Evolutionary conservation across 2,329 filamentous ascomycete genomes (phyloP).

Genomic region (Cladosporium sp.): DNA sequence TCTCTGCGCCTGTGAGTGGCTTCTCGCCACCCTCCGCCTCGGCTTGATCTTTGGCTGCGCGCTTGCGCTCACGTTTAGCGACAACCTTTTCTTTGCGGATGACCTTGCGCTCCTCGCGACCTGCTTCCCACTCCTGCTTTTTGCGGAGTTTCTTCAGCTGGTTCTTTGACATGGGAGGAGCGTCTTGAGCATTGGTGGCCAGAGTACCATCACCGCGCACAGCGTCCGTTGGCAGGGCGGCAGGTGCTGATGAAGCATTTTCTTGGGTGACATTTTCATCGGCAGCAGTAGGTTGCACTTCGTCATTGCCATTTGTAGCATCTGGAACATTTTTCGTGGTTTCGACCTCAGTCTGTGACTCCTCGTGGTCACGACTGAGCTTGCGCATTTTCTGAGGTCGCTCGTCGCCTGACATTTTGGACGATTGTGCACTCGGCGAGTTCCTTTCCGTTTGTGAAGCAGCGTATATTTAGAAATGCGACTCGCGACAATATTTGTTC

Average conservation of each 20-base stretch:
- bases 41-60: constrained; percentile 33
- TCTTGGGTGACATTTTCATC: not conserved
- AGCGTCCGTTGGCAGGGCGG: not conserved
- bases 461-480: not conserved
- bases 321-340: not conserved
- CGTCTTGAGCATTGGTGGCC: constrained; percentile 8
- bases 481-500: not conserved
- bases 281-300: not conserved
- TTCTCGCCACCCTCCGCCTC: constrained; percentile 26
- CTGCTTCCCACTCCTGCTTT: constrained; percentile 74
- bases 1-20: constrained; percentile 25
- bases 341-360: not conserved
- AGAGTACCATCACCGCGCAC: not conserved
- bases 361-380: constrained; percentile 42
- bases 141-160: constrained; percentile 78
- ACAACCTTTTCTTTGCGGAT: constrained; percentile 59
- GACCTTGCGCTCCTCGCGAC: constrained; percentile 60
- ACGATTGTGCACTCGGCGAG: not conserved
- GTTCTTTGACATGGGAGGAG: constrained; percentile 71
- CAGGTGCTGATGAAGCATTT: not conserved
- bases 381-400: constrained; percentile 59
- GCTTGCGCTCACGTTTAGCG: constrained; percentile 55
- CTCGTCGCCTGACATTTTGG: constrained; percentile 58
- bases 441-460: not conserved
- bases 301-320: not conserved